Conservation (phyloP, 2,329 filamentous ascomycete species). For the Didymellaceae sp. region DNA sequence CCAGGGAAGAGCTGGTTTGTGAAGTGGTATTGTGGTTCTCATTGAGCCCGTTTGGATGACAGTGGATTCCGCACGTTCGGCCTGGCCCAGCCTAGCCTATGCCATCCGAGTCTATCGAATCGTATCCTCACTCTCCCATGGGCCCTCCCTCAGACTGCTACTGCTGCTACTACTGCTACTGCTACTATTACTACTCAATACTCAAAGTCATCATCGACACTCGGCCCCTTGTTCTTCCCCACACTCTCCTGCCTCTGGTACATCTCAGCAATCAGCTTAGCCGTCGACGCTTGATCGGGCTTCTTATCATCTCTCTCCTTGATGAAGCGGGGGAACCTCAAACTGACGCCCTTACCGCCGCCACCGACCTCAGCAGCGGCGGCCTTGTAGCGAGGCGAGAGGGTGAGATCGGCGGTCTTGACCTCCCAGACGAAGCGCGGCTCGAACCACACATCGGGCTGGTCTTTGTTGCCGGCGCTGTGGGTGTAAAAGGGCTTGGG, state of each 20-base stretch:
- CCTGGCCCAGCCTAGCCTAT: no score
- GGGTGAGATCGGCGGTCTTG: conserved; percentile 91
- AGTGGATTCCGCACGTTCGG: no score
- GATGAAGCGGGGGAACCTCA: conserved; percentile 93
- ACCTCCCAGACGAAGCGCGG: conserved; percentile 96
- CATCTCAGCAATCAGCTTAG: conserved; percentile 91
- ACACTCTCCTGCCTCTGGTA: conserved; percentile 94
- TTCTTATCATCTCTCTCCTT: conserved; percentile 95
- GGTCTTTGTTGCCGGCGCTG: conserved; percentile 82
- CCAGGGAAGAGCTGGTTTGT: no score
- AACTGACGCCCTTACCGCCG: conserved; percentile 78
- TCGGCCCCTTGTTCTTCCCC: conserved; percentile 80
- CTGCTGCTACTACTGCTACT: no score
- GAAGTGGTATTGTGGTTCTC: no score
- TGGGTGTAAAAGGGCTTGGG: conserved; percentile 96
- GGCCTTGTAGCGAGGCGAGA: conserved; percentile 93
- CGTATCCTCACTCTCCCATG: no score
- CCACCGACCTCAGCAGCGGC: conserved; percentile 77
- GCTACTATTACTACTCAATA: no score
- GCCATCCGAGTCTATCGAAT: no score
- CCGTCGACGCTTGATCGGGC: conserved; percentile 84
- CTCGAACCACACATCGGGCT: conserved; percentile 99
- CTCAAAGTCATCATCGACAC: conserved; percentile 97
- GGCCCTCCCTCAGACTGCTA: no score
- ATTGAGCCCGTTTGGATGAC: no score